phyloP scores from a whole-genome alignment of 1,284 basidiomycete species.

The Microbotryum silenes-acaulis region DNA sequence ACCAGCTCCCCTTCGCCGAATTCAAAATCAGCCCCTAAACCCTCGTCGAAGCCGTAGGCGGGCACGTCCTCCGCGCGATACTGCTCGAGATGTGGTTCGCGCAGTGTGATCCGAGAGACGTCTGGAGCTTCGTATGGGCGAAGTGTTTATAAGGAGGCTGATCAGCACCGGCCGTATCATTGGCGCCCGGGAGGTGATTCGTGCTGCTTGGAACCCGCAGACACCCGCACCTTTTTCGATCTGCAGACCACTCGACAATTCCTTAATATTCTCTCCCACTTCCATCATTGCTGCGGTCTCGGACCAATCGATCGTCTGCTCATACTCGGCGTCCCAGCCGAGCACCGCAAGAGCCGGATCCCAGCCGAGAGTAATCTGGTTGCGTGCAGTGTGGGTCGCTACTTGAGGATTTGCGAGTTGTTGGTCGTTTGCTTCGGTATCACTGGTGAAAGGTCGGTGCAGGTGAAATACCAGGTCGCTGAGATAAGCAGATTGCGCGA shows the following conservation, averaged over 20 bases:
- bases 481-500: no score
- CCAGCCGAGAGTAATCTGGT: conserved; percentile 8
- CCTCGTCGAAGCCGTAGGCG: background rate
- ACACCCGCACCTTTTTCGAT: background rate
- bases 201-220: background rate
- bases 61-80: conserved; percentile 7
- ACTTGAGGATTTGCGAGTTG: background rate
- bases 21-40: background rate
- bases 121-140: conserved; percentile 15
- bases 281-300: background rate
- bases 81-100: conserved; percentile 26
- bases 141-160: background rate
- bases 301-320: background rate
- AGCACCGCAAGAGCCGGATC: conserved; percentile 5
- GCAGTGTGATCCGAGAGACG: conserved; percentile 22
- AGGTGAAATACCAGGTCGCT: background rate
- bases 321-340: conserved; percentile 14
- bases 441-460: background rate
- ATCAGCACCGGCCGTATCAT: no score
- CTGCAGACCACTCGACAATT: no score
- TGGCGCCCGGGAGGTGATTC: no score
- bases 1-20: conserved; percentile 6
- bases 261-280: background rate
- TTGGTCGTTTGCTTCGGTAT: background rate
- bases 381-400: background rate